A percentile compares a stretch with the other conserved stretches of the same genome.
Conservation (phyloP, 371 early-diverging fungal species). For the Zychaea mexicana region DNA sequence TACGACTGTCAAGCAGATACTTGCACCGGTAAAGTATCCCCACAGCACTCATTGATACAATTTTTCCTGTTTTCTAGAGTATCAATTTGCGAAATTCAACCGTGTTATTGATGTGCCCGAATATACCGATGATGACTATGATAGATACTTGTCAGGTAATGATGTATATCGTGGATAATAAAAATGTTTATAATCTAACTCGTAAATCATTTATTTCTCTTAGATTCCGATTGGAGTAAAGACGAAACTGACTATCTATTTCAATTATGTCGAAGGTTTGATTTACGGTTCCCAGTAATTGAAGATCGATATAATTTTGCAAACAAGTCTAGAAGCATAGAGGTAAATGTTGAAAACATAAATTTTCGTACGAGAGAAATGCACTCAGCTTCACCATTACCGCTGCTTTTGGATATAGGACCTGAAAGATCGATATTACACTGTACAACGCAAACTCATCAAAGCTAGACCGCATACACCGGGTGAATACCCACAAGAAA, state of each 20-base stretch:
- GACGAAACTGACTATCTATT: constrained; percentile 88
- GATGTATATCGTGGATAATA: too few relatives aligned
- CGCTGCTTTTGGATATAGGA: constrained; percentile 67
- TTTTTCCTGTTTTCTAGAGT: constrained; percentile 33
- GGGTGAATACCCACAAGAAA: constrained; percentile 30
- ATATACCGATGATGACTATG: constrained; percentile 78
- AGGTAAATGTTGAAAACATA: constrained; percentile 22
- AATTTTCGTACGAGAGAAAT: too few relatives aligned
- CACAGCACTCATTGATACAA: too few relatives aligned
- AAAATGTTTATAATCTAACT: too few relatives aligned
- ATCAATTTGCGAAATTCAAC: constrained; percentile 70
- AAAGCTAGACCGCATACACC: constrained; percentile 41
- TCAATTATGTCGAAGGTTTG: constrained; percentile 73
- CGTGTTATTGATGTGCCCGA: constrained; percentile 61
- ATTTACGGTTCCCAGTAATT: constrained; percentile 84
- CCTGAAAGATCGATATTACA: constrained; percentile 81
- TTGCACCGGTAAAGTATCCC: too few relatives aligned
- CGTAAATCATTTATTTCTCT: background rate
- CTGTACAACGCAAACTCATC: constrained; percentile 59
- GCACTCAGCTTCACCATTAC: too few relatives aligned
- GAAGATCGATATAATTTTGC: constrained; percentile 77
- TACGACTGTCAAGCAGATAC: too few relatives aligned
- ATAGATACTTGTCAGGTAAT: constrained; percentile 48
- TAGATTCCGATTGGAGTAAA: constrained; percentile 79
- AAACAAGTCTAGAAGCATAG: constrained; percentile 33